Conservation (phyloP, 495 filamentous ascomycete genomes). For the Hypoxylon perforatum region DNA sequence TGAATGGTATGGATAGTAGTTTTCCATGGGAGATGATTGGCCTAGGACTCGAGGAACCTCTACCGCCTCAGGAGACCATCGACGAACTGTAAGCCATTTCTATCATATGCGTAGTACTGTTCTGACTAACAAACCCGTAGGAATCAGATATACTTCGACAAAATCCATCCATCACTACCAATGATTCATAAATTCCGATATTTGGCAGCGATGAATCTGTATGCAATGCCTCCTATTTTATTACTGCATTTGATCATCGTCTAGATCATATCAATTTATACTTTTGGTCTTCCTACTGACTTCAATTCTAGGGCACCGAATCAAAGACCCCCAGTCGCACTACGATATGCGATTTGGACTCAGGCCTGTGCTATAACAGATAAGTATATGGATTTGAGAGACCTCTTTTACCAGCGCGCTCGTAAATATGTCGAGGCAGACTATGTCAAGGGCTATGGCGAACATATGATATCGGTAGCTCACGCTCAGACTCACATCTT, state of each 20-base stretch:
- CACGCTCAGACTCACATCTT: conserved; percentile 86
- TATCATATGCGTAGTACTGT: not conserved
- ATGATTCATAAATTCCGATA: conserved; percentile 92
- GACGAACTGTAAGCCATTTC: conserved; percentile 79
- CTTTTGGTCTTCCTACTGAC: conserved; percentile 35
- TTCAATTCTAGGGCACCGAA: conserved; percentile 67
- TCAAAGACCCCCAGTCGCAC: conserved; percentile 85
- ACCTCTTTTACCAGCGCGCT: conserved; percentile 86
- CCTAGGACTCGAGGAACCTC: conserved; percentile 89
- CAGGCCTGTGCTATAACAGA: conserved; percentile 84
- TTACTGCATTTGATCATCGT: not conserved
- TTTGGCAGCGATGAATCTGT: conserved; percentile 83
- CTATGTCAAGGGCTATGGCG: conserved; percentile 93
- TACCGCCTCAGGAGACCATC: conserved; percentile 87
- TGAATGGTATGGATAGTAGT: conserved; percentile 61
- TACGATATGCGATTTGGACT: conserved; percentile 96
- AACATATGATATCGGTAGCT: conserved; percentile 82
- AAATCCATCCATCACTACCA: conserved; percentile 84
- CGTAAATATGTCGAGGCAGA: conserved; percentile 90
- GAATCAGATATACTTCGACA: conserved; percentile 88
- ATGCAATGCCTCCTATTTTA: conserved; percentile 37
- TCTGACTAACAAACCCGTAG: conserved; percentile 55
- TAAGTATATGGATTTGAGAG: conserved; percentile 78
- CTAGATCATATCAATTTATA: not conserved
- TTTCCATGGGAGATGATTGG: conserved; percentile 93